Evolutionary conservation across 1,284 basidiomycete species (phyloP).

Genomic region (Cutaneotrichosporon dermatis): DNA sequence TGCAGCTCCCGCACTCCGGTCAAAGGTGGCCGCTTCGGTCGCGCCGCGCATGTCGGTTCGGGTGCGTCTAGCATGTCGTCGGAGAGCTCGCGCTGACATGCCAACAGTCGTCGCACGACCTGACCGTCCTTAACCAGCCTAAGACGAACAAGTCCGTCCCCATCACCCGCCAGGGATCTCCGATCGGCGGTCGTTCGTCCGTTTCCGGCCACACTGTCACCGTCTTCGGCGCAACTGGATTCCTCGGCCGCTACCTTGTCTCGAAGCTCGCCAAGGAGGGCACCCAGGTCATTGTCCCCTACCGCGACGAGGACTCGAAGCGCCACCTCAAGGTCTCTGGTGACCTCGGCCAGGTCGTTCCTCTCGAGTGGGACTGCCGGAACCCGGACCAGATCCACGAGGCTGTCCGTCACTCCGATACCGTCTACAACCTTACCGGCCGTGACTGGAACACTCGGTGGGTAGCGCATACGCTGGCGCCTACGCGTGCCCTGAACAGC

Average conservation of each 20-base stretch:
- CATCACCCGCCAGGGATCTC: constrained; percentile 62
- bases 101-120: constrained; percentile 43
- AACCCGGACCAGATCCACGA: constrained; percentile 86
- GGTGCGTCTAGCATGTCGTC: constrained; percentile 6
- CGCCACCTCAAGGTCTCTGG: constrained; percentile 88
- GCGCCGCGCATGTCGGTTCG: constrained; percentile 18
- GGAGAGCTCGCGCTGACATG: background rate
- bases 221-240: constrained; percentile 95
- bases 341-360: constrained; percentile 93
- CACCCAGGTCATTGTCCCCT: constrained; percentile 91
- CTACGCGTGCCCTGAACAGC: no score
- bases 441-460: constrained; percentile 89
- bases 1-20: constrained; percentile 32
- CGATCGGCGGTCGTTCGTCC: constrained; percentile 77
- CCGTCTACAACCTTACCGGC: constrained; percentile 90
- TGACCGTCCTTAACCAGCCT: constrained; percentile 35
- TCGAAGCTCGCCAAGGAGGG: constrained; percentile 90
- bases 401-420: constrained; percentile 91
- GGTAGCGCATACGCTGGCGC: constrained; percentile 20
- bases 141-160: constrained; percentile 52
- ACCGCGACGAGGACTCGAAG: constrained; percentile 93
- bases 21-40: constrained; percentile 21
- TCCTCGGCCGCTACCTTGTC: constrained; percentile 90
- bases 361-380: constrained; percentile 93
- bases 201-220: constrained; percentile 86